Base-by-base conservation (phyloP, 805 yeast species). In the Wickerhamomyces alni region DNA sequence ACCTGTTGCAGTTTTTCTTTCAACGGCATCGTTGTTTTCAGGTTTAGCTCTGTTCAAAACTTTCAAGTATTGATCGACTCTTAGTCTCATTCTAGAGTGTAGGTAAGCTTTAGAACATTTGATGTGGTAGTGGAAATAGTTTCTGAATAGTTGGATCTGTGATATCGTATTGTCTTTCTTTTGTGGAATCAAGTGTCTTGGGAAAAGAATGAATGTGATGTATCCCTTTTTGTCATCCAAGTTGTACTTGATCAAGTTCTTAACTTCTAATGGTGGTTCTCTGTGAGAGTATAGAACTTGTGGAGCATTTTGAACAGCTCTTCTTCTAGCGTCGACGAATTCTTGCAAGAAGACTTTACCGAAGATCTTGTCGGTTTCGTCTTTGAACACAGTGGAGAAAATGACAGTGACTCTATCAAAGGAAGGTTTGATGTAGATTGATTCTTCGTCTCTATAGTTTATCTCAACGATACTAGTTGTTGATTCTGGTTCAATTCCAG, bases 41-140 rank as follows among this genome's bases (percentile, higher is more conserved):
- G 96, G 91, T 65, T 89, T 88, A 24, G 99, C 99, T 58, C 99
- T 77, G 69, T 93, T 93, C 66, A 93, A 78, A 25, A 93, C 91
- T 72, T 93, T 93, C 59, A 89, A 76, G 69, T 89, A 93, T 55
- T 94, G 93, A 51, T 84, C 81, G 18, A 93, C 98, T 56, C 99
- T 77, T 65, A 72, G 87, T 64, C 99, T 80, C 99, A 93, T 93
- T 72, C 99, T 82, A 37, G 96, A 87, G 65, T 93, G 99, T 82
- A 93, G 80, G 66, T 86, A 93, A 27, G 99, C 98, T 72, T 93
- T 93, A 45, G 96, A 88, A 63, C 97, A 91, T 67, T 93, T 93
- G 69, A 93, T 93, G 61, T 93, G 99, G 65, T 91, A 93, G 63
- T 93, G 99, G 82, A 93, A 93, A 67, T 91, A 93, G 58, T 89